Conservation (phyloP, 352 stramenopile species). For the Blastocystis sp. region DNA sequence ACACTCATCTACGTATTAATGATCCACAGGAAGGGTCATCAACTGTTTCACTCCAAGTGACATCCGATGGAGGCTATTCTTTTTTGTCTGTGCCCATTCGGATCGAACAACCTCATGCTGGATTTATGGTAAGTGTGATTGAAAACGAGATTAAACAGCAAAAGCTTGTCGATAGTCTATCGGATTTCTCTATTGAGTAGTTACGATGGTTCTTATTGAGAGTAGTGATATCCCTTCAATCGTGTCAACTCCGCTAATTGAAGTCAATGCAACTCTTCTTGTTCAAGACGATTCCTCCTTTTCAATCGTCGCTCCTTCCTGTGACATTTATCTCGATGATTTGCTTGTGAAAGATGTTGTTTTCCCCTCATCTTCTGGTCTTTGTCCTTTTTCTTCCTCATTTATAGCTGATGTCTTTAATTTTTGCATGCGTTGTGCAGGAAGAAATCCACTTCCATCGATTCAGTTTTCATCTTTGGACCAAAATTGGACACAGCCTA, state of each 20-base stretch:
- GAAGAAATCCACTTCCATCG: background rate
- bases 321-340: background rate
- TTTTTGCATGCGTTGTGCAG: background rate
- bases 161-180: background rate
- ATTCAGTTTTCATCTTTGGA: background rate
- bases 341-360: background rate
- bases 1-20: background rate
- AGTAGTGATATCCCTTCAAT: background rate
- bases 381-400: background rate
- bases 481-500: background rate
- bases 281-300: background rate
- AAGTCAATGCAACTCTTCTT: background rate
- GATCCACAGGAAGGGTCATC: background rate
- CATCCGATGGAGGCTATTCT: background rate
- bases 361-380: background rate
- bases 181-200: background rate
- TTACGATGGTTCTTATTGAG: background rate
- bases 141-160: background rate
- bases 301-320: background rate
- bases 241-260: background rate
- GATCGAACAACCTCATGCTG: background rate
- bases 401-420: background rate
- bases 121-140: background rate
- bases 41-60: background rate
- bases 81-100: background rate